Base-by-base conservation (phyloP, 371 early-diverging fungal genomes). In the Mucor velutinosus region DNA sequence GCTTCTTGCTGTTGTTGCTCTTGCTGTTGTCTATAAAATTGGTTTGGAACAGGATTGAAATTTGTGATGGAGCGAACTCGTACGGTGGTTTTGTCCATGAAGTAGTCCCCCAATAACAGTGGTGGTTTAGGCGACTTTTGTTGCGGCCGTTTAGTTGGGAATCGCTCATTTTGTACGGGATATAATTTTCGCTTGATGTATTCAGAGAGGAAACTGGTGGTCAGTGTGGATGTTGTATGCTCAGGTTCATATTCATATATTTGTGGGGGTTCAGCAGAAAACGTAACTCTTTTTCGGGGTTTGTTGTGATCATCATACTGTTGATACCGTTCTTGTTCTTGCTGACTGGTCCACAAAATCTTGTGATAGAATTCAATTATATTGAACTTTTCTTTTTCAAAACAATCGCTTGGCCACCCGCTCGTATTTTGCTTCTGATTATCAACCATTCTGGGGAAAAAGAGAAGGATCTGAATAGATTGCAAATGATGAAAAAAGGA, bases 191-290 rank as follows among this genome's bases (percentile, higher is more conserved):
- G 53, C 33, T 61, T 60, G 30, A 39, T 39, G 15, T 37, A 27
- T 1, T 30, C 17, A 27, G 56, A n/a, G 39, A 33, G n/a, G 23
- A 47, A 27, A 25, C 27, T 53, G 25, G 53, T 25, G 19, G 47
- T 25, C 41, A 23, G 8, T 33, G 62, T 45, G 47, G 19, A 15
- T 43, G 17, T 43, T 45, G 19, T 58, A 30, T 58, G 49, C 43
- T 70, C 70, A 8, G 70, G 55, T 56, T 70, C 70, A 23, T 70
- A 70, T 60, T 70, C 70, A 37, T 65, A 35, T 27, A 70, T 23
- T 3, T 41, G 45, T 33, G 70, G 70, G 25, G 70, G 70, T 2
- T 65, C 47, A 25, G 19, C 19, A 14, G 70, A 70, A 47, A 70
- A 70, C 7, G 60, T 45, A 8, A 70, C 70, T 23, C 56, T 51